These are phyloP conservation scores for Nakazawaea wickerhamii DNA, from an alignment of 805 yeast species.

Conservation along the genomic window DNA sequence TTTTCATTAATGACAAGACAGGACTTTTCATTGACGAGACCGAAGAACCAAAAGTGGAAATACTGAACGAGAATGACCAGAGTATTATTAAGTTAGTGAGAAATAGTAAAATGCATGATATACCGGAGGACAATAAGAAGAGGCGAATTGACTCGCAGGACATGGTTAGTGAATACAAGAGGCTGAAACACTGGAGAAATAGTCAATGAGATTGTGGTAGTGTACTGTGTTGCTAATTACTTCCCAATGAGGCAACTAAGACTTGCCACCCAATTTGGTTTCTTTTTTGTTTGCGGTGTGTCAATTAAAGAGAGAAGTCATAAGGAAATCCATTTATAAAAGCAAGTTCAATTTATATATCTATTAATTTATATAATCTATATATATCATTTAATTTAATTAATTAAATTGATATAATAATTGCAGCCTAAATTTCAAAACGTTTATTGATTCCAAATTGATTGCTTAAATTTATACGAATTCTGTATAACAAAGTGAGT, in stretches of 20 bases:
- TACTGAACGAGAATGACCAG: slow-evolving; percentile 10
- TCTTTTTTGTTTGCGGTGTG: background rate
- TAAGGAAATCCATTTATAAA: background rate
- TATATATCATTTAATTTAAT: no score
- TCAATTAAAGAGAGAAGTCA: no score
- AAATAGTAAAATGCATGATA: slow-evolving; percentile 1
- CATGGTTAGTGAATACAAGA: slow-evolving; percentile 1
- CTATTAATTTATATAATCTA: no score
- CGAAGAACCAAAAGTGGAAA: background rate
- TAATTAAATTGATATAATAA: no score
- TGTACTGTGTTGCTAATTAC: background rate
- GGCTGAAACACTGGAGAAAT: slow-evolving; percentile 5
- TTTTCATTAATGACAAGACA: slow-evolving; percentile 52
- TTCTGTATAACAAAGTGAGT: background rate
- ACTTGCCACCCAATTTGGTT: slow-evolving; percentile 1
- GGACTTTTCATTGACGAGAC: slow-evolving; percentile 46
- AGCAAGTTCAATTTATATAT: no score
- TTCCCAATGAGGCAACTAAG: background rate
- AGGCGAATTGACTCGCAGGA: slow-evolving; percentile 1
- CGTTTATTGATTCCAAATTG: no score
- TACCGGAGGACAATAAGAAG: background rate
- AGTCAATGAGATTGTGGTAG: background rate
- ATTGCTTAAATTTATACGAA: background rate
- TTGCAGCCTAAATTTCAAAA: no score
- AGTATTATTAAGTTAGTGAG: slow-evolving; percentile 7